Percentiles rank a stretch among this genome's conserved stretches.
Evolutionary conservation across 2,329 filamentous ascomycete genomes (phyloP).

Genomic region (Geosmithia putterillii): DNA sequence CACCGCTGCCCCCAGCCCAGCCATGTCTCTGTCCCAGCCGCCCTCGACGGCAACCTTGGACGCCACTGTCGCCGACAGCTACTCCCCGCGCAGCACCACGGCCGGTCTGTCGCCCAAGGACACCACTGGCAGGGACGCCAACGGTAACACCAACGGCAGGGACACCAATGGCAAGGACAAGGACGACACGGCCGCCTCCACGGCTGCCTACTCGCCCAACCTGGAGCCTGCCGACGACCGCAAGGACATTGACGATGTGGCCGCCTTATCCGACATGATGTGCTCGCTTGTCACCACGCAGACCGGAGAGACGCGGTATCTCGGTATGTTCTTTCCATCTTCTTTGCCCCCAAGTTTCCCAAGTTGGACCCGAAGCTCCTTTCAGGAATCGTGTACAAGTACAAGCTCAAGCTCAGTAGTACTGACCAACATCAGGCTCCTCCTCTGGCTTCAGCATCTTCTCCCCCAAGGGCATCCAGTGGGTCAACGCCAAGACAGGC

Average conservation of each 20-base stretch:
- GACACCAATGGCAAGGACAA: no score
- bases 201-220: slow-evolving; percentile 18
- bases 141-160: no score
- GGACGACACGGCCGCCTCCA: slow-evolving; percentile 19
- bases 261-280: slow-evolving; percentile 94
- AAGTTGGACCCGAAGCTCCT: no score
- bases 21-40: slow-evolving; percentile 37
- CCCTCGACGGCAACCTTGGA: no score
- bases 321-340: slow-evolving; percentile 51
- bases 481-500: slow-evolving; percentile 97
- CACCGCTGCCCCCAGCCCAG: slow-evolving; percentile 31
- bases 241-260: slow-evolving; percentile 63
- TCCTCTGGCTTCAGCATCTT: slow-evolving; percentile 98
- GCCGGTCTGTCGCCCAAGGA: slow-evolving; percentile 41
- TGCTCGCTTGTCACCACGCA: slow-evolving; percentile 94
- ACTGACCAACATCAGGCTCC: slow-evolving; percentile 61
- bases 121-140: slow-evolving; percentile 9
- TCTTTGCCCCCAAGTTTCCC: no score
- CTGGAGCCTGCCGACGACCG: no score
- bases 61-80: no score
- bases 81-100: slow-evolving; percentile 42
- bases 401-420: no score
- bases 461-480: slow-evolving; percentile 93
- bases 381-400: slow-evolving; percentile 4
- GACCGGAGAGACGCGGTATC: slow-evolving; percentile 87